A percentile compares a stretch with the other conserved stretches of the same genome.
Conservation (phyloP, 2,329 filamentous ascomycete genomes). For the Dothidotthia symphoricarpi region DNA sequence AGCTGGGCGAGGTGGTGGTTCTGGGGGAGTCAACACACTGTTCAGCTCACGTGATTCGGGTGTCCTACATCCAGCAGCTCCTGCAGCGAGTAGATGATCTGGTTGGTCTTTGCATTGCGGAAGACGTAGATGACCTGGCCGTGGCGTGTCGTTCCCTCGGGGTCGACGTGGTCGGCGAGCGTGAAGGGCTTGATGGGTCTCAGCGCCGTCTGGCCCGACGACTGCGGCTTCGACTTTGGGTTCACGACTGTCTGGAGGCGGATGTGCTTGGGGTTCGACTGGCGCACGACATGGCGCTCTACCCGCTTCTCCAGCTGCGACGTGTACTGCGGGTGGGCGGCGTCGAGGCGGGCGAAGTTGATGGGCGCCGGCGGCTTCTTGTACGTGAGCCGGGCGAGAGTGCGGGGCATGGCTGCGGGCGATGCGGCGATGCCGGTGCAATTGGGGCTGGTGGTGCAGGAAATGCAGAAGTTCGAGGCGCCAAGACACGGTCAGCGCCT, state of each 20-base stretch:
- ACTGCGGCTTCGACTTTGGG: conserved; percentile 20
- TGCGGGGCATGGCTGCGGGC: conserved; percentile 31
- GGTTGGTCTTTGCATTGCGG: conserved; percentile 60
- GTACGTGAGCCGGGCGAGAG: conserved; percentile 28
- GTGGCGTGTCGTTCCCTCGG: conserved; percentile 36
- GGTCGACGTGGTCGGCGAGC: conserved; percentile 43
- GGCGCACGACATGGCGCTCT: conserved; percentile 22
- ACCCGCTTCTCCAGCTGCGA: conserved; percentile 12
- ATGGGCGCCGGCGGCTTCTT: conserved; percentile 19
- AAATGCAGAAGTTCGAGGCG: conserved; percentile 6
- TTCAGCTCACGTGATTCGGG: conserved; percentile 1
- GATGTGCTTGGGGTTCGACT: conserved; percentile 27
- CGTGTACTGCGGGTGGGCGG: conserved; percentile 4
- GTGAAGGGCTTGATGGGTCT: conserved; percentile 30
- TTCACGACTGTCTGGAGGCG: conserved; percentile 26
- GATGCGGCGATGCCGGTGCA: conserved; percentile 9
- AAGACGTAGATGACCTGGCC: conserved; percentile 64
- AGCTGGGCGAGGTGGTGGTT: conserved; percentile 58
- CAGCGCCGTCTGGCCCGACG: conserved; percentile 15
- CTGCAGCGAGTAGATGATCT: conserved; percentile 63
- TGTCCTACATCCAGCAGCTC: conserved; percentile 54
- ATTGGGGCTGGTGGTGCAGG: conserved; percentile 1
- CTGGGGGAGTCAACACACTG: too few species aligned
- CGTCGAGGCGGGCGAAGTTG: conserved; percentile 12
- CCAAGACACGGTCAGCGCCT: too few species aligned